Conservation (phyloP, 441 rosid genomes). For the Brassica hybrid region DNA sequence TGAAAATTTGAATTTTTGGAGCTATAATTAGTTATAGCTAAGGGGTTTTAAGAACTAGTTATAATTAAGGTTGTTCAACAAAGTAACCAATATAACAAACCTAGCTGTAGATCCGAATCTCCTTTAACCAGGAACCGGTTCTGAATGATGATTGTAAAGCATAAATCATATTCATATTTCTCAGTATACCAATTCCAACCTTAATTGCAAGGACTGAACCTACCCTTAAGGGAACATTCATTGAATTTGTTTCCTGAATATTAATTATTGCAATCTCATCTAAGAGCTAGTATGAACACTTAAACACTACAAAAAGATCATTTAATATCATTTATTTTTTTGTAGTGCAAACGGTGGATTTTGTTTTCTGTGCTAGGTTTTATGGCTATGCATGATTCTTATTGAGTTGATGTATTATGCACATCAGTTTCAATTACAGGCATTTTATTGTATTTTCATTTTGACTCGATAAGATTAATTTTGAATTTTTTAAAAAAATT, state of each 20-base stretch:
- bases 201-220: neutral
- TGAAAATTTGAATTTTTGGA: neutral
- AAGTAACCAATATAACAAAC: neutral
- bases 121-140: neutral
- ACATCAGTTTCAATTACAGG: neutral
- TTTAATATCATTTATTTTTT: too few species aligned
- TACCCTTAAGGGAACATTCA: neutral
- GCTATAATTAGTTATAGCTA: neutral
- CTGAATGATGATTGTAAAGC: neutral
- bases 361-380: conserved; percentile 18
- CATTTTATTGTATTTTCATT: neutral
- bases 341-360: neutral
- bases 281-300: neutral
- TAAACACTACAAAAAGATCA: neutral
- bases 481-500: neutral
- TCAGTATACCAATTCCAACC: neutral
- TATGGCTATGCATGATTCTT: conserved; percentile 3
- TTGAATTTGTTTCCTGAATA: neutral
- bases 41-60: neutral
- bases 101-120: neutral
- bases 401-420: conserved; percentile 5
- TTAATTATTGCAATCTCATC: conserved; percentile 6
- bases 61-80: neutral
- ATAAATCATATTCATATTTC: neutral
- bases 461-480: neutral